These are phyloP conservation scores for Dicorynia guianensis DNA, from an alignment of 306 rosid species.

Conservation along the genomic window DNA sequence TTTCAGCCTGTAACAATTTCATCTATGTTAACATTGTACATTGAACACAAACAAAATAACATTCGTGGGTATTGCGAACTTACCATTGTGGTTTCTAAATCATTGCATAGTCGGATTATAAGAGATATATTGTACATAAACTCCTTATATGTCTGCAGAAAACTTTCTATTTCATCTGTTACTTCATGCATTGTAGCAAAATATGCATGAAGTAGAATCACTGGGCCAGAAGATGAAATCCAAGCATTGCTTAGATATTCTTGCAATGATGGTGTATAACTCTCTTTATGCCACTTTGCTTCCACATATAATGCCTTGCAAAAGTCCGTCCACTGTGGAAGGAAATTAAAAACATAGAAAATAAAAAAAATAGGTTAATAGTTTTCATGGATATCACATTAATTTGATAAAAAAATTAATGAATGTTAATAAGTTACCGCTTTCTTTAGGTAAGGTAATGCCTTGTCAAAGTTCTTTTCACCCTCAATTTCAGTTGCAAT, in stretches of 20 bases:
- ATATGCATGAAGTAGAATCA: conserved; percentile 48
- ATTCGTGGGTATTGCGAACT: not conserved
- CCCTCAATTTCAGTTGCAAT: conserved; percentile 60
- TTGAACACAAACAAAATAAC: not conserved
- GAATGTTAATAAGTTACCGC: conserved; percentile 36
- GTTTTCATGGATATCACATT: too few relatives aligned
- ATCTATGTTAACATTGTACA: not conserved
- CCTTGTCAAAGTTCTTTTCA: conserved; percentile 43
- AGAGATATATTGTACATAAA: conserved; percentile 46
- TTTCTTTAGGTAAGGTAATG: conserved; percentile 47
- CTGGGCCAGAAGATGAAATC: conserved; percentile 64
- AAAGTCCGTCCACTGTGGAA: conserved; percentile 62
- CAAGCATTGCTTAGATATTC: conserved; percentile 65
- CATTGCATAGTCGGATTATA: conserved; percentile 51
- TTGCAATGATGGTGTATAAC: conserved; percentile 56
- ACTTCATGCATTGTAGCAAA: conserved; percentile 43
- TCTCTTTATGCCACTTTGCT: conserved; percentile 63
- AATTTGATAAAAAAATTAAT: too few relatives aligned
- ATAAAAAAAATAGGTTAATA: too few relatives aligned
- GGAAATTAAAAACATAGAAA: too few relatives aligned
- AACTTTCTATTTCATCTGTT: conserved; percentile 25
- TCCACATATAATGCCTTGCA: conserved; percentile 61
- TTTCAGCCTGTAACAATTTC: conserved; percentile 57
- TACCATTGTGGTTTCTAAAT: conserved; percentile 45
- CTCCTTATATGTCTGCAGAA: conserved; percentile 37